Evolutionary conservation across 108 stramenopile genomes (phyloP), one percentile per base, ranked within the genome.

Genomic region (Pseudonitzschia multistriata): DNA sequence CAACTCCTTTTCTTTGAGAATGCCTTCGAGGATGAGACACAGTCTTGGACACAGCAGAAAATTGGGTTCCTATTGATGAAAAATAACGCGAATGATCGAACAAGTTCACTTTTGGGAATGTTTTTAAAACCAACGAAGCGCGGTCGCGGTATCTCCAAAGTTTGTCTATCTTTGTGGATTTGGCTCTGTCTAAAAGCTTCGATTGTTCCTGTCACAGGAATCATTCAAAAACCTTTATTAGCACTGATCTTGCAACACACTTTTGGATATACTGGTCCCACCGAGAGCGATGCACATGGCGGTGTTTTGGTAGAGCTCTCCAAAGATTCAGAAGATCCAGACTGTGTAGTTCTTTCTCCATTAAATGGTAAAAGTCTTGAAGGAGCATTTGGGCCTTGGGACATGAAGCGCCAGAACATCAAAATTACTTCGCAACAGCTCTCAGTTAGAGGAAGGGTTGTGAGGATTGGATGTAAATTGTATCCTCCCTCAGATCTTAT

Each of bases 221-320:
- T 76, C 27, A 83, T 83, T 19, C 62, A 70, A 66, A 83, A 83
- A 53, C 82, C 82, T 11, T 67, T 83, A 33, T 61, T 83, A 22
- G 50, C 68, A 15, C 30, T 83, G 49, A 74, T 79, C 15, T 54
- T 83, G 53, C 75, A 83, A 34, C 74, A 80, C 34, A 67, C 61
- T 30, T 83, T 83, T 52, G 68, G 72, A 15, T 76, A 68, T 35
- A 52, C 40, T 10, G 77, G 74, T 21, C 22, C 37, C 5, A 28
- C 37, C 14, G 36, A 34, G 37, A 30, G 35, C 31, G 19, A 59
- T 3, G 50, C 22, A 25, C 35, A 68, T 28, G 63, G 61, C 24
- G 76, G 76, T 5, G 60, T 78, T 27, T 34, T 63, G 31, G 66
- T 72, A 2, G 73, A 81, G 70, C 33, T 81, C 19, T 31, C 49